Base-by-base conservation (phyloP, 2,329 filamentous ascomycete genomes). In the Eurotiales sp. region DNA sequence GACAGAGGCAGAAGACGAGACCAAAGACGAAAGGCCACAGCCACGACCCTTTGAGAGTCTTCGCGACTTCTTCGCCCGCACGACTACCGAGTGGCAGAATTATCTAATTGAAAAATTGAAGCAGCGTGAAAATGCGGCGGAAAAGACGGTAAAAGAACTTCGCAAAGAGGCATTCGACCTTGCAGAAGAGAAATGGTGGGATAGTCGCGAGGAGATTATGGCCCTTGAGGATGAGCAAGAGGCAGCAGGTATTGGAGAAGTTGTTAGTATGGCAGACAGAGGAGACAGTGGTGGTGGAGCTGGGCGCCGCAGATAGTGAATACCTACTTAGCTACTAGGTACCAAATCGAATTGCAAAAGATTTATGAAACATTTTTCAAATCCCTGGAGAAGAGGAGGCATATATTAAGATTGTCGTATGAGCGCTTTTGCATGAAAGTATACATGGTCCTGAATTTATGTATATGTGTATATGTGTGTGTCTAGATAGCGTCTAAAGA, bases 171-270 rank as follows among this genome's bases (percentile, higher is more conserved):
- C 90, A 1, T 99, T 96, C 67, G 86, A 90, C 64, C 79, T 90
- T 57, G 91, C 91, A 36, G 93, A 99, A 71, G 88, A 91, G 73
- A 96, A 95, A 69, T 99, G 93, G 93, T 99, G 93, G 93, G 93
- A 96, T 76, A 90, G 87, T 66, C 82, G 93, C 61, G 93, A 99
- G 74, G 92, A 97, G 73, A 88, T 99, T 58, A 87, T 85, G 49
- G 87, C 84, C 6, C 71, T 97, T 64, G 93, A 99, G 72, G 92
- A 96, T 71, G 92, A 96, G 74, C 90, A 97, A 74, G 92, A 96
- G 71, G 91, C 88, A 44, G 89, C 90, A 29, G 91, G 93, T 8
- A 96, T 97, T 68, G 88, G 90, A 14, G 93, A 97, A 74, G 89
- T 97, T 39, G 88, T 97, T 50, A 93, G 86, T 64, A 75, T 97